These are phyloP conservation scores for Coccomyxa subellipsoidea DNA, from an alignment of 163 green algal genomes.

Conservation along the genomic window DNA sequence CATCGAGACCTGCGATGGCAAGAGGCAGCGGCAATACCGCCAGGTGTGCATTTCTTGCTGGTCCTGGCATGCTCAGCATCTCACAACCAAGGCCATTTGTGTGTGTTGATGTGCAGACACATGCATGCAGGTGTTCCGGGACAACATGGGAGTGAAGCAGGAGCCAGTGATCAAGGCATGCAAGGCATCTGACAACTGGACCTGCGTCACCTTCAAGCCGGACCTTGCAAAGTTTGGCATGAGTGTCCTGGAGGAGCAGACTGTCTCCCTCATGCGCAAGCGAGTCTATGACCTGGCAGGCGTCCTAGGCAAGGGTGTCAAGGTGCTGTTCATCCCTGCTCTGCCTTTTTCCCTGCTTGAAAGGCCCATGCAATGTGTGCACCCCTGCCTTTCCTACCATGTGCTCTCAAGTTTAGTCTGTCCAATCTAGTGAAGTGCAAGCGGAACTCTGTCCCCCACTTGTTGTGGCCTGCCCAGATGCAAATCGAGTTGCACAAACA, in stretches of 20 bases:
- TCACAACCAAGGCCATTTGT: too few species aligned
- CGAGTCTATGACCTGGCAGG: slow-evolving; percentile 95
- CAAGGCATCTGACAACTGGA: slow-evolving; percentile 95
- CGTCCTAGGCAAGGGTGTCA: slow-evolving; percentile 87
- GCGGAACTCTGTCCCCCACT: too few species aligned
- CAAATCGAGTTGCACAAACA: too few species aligned
- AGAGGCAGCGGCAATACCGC: slow-evolving; percentile 31
- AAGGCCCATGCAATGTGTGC: too few species aligned
- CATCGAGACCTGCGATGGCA: slow-evolving; percentile 95
- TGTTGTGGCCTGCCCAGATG: too few species aligned
- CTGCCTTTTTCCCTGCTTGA: too few species aligned
- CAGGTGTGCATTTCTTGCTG: neutral
- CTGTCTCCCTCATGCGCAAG: slow-evolving; percentile 92
- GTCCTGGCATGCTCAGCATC: neutral
- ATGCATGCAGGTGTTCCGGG: slow-evolving; percentile 69
- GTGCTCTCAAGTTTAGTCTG: too few species aligned
- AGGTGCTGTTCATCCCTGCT: slow-evolving; percentile 62
- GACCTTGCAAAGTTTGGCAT: slow-evolving; percentile 98
- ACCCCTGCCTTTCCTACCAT: too few species aligned
- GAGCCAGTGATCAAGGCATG: slow-evolving; percentile 81
- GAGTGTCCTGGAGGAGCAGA: slow-evolving; percentile 85
- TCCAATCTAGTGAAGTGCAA: too few species aligned
- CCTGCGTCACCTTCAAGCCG: slow-evolving; percentile 93
- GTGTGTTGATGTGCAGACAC: too few species aligned
- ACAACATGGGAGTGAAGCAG: slow-evolving; percentile 93